Base-by-base conservation (phyloP, 495 filamentous ascomycete genomes). In the Aspergillus ostianus region DNA sequence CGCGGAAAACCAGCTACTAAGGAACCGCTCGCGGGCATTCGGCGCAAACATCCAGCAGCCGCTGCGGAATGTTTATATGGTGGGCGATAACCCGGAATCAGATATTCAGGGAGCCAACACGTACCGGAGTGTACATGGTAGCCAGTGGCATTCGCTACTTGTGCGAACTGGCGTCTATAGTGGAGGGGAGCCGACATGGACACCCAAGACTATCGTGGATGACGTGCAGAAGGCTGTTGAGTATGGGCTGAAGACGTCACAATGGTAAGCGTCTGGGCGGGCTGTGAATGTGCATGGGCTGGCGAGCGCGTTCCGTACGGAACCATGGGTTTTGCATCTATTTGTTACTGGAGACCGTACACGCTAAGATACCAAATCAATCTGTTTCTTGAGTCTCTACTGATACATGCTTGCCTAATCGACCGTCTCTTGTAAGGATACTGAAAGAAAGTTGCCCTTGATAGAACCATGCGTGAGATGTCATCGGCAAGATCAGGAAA, bases 41-140 rank as follows among this genome's bases (percentile, higher is more conserved):
- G 67, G 69, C 17, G 67, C 65, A 17, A 61, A 70, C 41, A 62
- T 74, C 17, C 58, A 77, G 0, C 67, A 67, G 8, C 75, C 74
- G 17, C 67, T 96, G 59, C 72, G 75, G 65, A 82, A 78, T 15
- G 90, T 99, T 6, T 98, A 95, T 66, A 97, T 98, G 93, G 82
- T 99, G n/a, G 94, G 94, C 0, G 94, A 99, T 65, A 99, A 98
- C 64, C 93, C 94, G 0, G 90, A 90, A 68, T 90, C 86, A 29
- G 94, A 99, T 72, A 95, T 99, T 58, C 75, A 80, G 13, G 94
- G 95, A n/a, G 93, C 90, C 23, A 98, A 97, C 65, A 79, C 78
- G 30, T 94, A 88, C 70, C 65, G 67, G 13, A 91, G 88, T 59
- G 72, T 77, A 9, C 62, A 74, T 47, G 87, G 87, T 7, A 92